Evolutionary conservation across 108 stramenopile species (phyloP).

Genomic region (Epithemia pelagica): DNA sequence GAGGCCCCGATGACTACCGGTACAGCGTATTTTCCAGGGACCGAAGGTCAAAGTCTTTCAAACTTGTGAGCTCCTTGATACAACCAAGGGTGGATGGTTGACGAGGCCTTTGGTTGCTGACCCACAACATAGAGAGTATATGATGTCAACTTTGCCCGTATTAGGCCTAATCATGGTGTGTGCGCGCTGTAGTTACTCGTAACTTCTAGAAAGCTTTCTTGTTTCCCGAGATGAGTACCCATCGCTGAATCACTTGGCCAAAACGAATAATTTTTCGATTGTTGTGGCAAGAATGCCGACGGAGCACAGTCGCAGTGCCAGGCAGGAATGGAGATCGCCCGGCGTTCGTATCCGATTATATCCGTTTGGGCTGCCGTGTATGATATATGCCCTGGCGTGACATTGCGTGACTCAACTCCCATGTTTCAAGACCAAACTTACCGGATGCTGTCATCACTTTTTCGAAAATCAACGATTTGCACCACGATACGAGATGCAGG

Average conservation of each 20-base stretch:
- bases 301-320: neutral
- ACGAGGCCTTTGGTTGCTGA: too few species aligned
- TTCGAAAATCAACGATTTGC: neutral
- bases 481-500: too few species aligned
- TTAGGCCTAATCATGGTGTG: neutral
- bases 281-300: neutral
- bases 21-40: neutral
- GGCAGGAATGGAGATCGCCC: neutral
- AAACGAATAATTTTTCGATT: neutral
- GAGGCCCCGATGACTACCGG: conserved; percentile 10
- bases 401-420: too few species aligned
- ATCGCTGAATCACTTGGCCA: neutral
- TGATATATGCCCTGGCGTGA: neutral
- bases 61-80: neutral
- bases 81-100: neutral
- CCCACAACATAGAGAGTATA: too few species aligned
- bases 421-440: too few species aligned
- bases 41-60: neutral
- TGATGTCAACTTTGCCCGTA: too few species aligned
- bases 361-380: neutral
- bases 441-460: neutral
- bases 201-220: neutral
- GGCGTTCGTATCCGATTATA: neutral
- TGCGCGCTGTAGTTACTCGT: too few species aligned
- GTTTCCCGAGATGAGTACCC: neutral